Percentiles rank a stretch among this genome's conserved stretches.
Conservation (phyloP, 139 green algal genomes). For the Asterochloris sp. region DNA sequence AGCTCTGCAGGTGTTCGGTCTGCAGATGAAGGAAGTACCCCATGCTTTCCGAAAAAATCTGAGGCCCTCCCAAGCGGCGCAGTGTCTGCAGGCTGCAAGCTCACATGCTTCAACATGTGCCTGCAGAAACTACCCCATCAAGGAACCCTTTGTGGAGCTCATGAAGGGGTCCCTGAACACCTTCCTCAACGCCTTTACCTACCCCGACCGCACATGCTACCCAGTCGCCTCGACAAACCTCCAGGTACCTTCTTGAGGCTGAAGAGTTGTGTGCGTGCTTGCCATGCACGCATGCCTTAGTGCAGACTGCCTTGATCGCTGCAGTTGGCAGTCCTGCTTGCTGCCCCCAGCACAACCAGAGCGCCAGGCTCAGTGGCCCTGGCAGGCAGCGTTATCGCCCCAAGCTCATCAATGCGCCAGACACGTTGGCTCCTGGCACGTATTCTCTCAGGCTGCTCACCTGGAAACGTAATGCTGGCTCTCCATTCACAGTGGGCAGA, state of each 20-base stretch:
- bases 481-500: too few species aligned
- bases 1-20: not conserved
- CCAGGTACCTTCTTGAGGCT: slow-evolving; percentile 33
- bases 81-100: not conserved
- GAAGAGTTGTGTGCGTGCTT: too few species aligned
- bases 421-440: not conserved
- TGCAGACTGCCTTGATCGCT: too few species aligned
- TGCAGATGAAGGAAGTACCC: not conserved
- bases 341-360: too few species aligned
- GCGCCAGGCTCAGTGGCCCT: too few species aligned
- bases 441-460: too few species aligned
- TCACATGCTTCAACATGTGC: not conserved
- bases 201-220: slow-evolving; percentile 99
- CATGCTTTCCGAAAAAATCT: not conserved
- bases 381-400: too few species aligned
- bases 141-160: slow-evolving; percentile 98
- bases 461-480: too few species aligned
- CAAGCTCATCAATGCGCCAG: not conserved
- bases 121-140: slow-evolving; percentile 52
- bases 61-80: not conserved
- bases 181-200: slow-evolving; percentile 99
- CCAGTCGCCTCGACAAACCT: slow-evolving; percentile 83
- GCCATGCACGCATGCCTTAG: too few species aligned
- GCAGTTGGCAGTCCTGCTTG: too few species aligned
- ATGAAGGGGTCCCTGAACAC: slow-evolving; percentile 97